These are phyloP conservation scores for Croton setiger DNA, from an alignment of 441 rosid species.

Conservation along the genomic window DNA sequence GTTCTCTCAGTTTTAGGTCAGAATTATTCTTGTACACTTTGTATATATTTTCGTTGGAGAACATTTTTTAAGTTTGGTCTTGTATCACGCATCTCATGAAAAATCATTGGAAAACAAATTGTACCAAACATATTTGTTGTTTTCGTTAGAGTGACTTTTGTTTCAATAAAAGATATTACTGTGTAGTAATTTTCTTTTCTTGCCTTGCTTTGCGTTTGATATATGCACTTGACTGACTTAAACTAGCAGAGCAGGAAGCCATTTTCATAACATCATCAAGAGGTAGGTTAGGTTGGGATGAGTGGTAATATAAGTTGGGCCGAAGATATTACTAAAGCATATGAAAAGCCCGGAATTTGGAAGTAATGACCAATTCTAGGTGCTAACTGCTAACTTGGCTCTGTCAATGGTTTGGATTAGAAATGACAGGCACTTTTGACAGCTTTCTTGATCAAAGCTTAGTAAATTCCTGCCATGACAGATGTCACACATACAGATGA, in stretches of 20 bases:
- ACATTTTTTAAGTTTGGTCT: not conserved
- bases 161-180: not conserved
- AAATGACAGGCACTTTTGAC: not conserved
- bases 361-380: not conserved
- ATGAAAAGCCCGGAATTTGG: not conserved
- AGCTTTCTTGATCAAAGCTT: not conserved
- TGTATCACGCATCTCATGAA: not conserved
- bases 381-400: not conserved
- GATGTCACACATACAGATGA: not conserved
- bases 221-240: too few relatives aligned
- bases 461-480: not conserved
- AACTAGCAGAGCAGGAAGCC: too few relatives aligned
- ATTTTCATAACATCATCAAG: too few relatives aligned
- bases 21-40: not conserved
- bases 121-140: not conserved
- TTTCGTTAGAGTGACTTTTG: not conserved
- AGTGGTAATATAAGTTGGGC: not conserved
- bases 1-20: conserved; percentile 1
- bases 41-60: not conserved
- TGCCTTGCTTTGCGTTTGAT: not conserved
- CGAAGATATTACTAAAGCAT: too few relatives aligned
- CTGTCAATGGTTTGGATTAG: not conserved
- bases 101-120: not conserved
- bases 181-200: not conserved
- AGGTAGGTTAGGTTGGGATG: not conserved